phyloP scores from a whole-genome alignment of 352 stramenopile genomes.

The Phytophthora megakarya region DNA sequence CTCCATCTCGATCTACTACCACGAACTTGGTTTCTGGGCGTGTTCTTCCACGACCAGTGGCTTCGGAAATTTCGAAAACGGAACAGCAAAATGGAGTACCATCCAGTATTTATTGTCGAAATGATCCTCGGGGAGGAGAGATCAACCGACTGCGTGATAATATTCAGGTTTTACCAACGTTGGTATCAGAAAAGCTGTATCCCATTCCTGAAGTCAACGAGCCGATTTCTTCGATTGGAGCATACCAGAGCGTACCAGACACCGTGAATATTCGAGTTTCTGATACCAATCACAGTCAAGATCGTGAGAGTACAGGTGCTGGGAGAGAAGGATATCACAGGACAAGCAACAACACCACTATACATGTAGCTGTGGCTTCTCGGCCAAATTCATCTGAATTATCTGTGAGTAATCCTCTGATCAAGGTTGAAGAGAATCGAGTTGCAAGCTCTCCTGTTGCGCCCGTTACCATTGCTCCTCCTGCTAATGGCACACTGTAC shows the following conservation, averaged over 20 bases:
- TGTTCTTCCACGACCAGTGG: not conserved
- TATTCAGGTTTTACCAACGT: conserved; percentile 2
- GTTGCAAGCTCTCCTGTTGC: conserved; percentile 7
- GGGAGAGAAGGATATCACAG: not conserved
- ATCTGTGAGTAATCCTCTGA: not conserved
- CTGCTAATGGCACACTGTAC: not conserved
- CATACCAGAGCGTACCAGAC: not conserved
- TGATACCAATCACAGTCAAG: not conserved
- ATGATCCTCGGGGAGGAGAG: not conserved
- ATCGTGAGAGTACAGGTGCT: not conserved
- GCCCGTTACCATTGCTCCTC: not conserved
- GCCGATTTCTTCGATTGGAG: conserved; percentile 7
- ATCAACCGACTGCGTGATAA: not conserved
- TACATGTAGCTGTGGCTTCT: not conserved
- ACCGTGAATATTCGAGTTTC: not conserved
- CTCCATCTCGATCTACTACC: not conserved
- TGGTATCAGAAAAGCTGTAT: conserved; percentile 17
- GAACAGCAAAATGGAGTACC: not conserved
- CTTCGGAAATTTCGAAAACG: conserved; percentile 1
- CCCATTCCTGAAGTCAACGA: conserved; percentile 32
- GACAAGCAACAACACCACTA: not conserved
- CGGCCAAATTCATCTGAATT: not conserved
- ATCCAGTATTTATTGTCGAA: not conserved
- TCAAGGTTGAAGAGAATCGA: conserved; percentile 25
- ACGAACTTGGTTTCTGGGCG: not conserved